Conservation (phyloP, 192 early-diverging fungal species). For the Rhizophagus clarus region DNA sequence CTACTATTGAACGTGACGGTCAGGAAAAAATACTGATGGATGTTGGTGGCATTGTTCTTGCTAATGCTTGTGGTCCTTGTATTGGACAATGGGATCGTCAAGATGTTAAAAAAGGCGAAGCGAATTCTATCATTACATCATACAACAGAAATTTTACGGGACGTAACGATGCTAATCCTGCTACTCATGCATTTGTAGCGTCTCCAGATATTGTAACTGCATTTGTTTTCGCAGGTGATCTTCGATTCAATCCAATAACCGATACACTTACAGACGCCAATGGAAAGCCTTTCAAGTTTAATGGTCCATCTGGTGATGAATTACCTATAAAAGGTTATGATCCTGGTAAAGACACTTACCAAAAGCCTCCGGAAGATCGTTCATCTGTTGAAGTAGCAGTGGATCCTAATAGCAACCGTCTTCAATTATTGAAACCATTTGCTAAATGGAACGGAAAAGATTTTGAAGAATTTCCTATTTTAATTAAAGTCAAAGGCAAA, state of each 20-base stretch:
- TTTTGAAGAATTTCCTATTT: constrained; percentile 74
- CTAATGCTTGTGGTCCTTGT: constrained; percentile 98
- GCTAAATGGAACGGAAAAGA: constrained; percentile 89
- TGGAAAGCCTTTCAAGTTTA: constrained; percentile 96
- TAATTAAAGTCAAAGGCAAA: constrained; percentile 98
- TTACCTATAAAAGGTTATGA: constrained; percentile 94
- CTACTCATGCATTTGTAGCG: constrained; percentile 95
- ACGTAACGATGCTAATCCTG: constrained; percentile 98
- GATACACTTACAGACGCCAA: constrained; percentile 83
- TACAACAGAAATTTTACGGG: constrained; percentile 99
- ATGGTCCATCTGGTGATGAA: constrained; percentile 80
- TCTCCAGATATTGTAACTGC: constrained; percentile 95
- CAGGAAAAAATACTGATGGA: constrained; percentile 73
- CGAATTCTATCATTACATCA: constrained; percentile 98
- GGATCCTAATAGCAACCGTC: constrained; percentile 81
- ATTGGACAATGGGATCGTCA: constrained; percentile 99
- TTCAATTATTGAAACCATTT: constrained; percentile 85
- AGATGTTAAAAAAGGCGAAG: constrained; percentile 94
- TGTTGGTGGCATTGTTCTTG: constrained; percentile 86
- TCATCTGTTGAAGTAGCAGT: constrained; percentile 72
- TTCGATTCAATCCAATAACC: constrained; percentile 93
- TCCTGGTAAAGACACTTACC: constrained; percentile 92
- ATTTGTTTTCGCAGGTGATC: constrained; percentile 91
- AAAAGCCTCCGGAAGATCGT: constrained; percentile 89
- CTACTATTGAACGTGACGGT: constrained; percentile 93